phyloP scores from a whole-genome alignment of 768 basidiomycete genomes.

The Russula virescens region DNA sequence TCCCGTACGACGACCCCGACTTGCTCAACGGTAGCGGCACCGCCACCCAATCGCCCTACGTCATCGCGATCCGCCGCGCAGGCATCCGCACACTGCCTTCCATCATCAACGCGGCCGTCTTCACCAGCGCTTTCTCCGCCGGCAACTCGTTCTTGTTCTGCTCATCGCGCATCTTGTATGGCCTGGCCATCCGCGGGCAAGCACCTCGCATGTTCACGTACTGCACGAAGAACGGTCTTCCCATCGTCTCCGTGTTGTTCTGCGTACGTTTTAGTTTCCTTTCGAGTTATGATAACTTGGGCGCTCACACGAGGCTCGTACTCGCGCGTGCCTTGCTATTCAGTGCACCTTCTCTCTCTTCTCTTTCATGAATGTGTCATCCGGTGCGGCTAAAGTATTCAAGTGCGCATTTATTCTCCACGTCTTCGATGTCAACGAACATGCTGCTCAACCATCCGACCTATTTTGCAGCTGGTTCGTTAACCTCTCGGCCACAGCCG shows the following conservation, averaged over 20 bases:
- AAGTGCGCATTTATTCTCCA: constrained; percentile 32
- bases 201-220: constrained; percentile 41
- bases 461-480: constrained; percentile 53
- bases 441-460: no score
- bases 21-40: constrained; percentile 49
- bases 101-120: constrained; percentile 67
- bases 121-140: constrained; percentile 69
- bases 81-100: constrained; percentile 63
- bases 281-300: not conserved
- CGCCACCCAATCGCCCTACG: constrained; percentile 79
- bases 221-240: constrained; percentile 48
- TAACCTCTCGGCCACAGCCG: constrained; percentile 58
- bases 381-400: constrained; percentile 52
- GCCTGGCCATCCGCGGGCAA: constrained; percentile 36
- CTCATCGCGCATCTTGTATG: constrained; percentile 39
- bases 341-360: constrained; percentile 40
- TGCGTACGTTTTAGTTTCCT: constrained; percentile 23
- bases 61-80: constrained; percentile 69
- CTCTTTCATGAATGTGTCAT: constrained; percentile 61
- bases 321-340: not conserved
- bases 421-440: no score
- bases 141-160: constrained; percentile 61
- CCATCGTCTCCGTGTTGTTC: constrained; percentile 35
- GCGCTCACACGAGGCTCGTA: no score
- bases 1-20: constrained; percentile 56